Evolutionary conservation across 495 filamentous ascomycete species (phyloP).

Genomic region (Arthonia radiata): DNA sequence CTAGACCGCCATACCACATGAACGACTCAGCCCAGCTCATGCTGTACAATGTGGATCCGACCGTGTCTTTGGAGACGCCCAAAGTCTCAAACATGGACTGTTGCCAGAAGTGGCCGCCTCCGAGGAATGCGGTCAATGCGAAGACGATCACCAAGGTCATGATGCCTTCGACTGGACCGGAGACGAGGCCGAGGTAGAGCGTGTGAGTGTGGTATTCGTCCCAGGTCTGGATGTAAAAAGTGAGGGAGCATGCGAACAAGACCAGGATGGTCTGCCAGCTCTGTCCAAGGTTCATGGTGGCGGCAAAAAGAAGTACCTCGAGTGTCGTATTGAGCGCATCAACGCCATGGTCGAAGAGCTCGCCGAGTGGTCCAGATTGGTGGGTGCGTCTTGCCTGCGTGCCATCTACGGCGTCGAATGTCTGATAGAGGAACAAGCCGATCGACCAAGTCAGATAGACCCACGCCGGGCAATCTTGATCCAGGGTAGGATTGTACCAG

Average conservation of each 20-base stretch:
- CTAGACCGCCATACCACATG: constrained; percentile 64
- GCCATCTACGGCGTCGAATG: constrained; percentile 92
- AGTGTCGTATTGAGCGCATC: constrained; percentile 91
- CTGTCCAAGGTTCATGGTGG: constrained; percentile 77
- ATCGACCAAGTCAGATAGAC: constrained; percentile 80
- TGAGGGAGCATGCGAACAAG: constrained; percentile 63
- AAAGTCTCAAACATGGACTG: constrained; percentile 48
- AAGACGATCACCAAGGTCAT: constrained; percentile 64
- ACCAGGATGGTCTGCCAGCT: constrained; percentile 68
- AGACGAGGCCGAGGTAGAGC: constrained; percentile 73
- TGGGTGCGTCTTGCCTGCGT: constrained; percentile 75
- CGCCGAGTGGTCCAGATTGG: constrained; percentile 81
- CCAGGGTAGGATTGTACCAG: constrained; percentile 87
- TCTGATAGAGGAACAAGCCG: constrained; percentile 89
- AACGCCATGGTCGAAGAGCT: constrained; percentile 92
- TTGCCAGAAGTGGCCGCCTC: constrained; percentile 83
- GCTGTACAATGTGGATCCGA: constrained; percentile 46
- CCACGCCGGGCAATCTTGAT: constrained; percentile 82
- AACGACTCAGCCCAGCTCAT: constrained; percentile 79
- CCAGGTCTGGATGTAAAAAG: constrained; percentile 97
- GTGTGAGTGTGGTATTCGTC: constrained; percentile 97
- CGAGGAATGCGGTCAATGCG: constrained; percentile 58
- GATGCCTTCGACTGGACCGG: constrained; percentile 87
- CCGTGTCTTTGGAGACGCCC: constrained; percentile 28
- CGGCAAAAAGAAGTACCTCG: constrained; percentile 76